Percentiles rank a stretch among this genome's conserved stretches.
Conservation (phyloP, 352 stramenopile species). For the Phytophthora nicotianae region DNA sequence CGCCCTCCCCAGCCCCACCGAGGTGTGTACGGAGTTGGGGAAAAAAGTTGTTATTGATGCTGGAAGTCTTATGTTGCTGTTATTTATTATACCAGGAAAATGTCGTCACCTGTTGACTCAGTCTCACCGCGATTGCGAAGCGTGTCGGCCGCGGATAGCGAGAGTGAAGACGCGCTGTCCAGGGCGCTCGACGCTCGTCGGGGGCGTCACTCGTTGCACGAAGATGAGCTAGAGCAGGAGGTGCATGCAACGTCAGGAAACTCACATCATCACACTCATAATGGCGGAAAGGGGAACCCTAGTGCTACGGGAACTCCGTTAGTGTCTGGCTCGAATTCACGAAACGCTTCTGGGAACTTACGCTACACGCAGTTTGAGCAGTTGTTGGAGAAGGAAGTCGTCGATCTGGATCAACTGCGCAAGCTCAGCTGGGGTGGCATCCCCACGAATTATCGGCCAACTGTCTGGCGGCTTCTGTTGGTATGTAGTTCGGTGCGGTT, state of each 20-base stretch:
- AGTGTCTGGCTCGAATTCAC: constrained; percentile 33
- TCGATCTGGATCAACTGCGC: constrained; percentile 91
- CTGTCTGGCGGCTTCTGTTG: constrained; percentile 97
- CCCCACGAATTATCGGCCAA: constrained; percentile 80
- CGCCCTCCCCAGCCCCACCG: constrained; percentile 54
- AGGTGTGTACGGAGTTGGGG: constrained; percentile 27
- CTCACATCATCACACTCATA: constrained; percentile 8
- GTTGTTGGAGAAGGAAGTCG: constrained; percentile 71
- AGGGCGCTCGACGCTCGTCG: constrained; percentile 27
- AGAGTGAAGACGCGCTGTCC: constrained; percentile 33
- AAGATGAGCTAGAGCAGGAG: constrained; percentile 33
- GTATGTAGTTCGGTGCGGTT: constrained; percentile 37
- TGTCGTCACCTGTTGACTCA: constrained; percentile 37
- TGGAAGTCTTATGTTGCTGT: background rate
- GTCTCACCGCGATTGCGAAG: constrained; percentile 27
- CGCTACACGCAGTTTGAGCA: constrained; percentile 77
- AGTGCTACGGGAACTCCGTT: constrained; percentile 4
- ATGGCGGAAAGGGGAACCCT: constrained; percentile 11
- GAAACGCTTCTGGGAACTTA: constrained; percentile 71
- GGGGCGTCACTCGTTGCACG: constrained; percentile 28
- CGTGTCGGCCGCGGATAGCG: constrained; percentile 26
- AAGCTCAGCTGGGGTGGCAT: constrained; percentile 93
- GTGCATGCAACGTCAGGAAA: background rate
- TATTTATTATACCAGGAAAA: constrained; percentile 33
- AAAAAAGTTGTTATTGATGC: background rate